Conservation (phyloP, 768 basidiomycete genomes). For the Termitomyces sp. region DNA sequence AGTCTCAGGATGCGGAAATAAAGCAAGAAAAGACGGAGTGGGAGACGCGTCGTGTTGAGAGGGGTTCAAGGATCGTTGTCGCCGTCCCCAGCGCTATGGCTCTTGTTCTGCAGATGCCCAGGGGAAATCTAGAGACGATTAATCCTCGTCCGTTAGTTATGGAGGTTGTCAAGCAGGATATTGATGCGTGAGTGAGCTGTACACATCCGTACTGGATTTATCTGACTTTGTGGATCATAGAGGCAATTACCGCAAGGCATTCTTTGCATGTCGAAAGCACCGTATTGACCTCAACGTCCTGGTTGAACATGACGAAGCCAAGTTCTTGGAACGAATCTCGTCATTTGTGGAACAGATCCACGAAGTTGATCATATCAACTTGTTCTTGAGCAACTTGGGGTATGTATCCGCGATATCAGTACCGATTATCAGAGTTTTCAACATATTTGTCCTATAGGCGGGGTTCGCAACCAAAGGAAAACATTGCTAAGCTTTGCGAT, state of each 20-base stretch:
- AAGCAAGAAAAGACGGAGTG: conserved; percentile 32
- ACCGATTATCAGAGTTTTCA: background rate
- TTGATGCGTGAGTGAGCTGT: conserved; percentile 53
- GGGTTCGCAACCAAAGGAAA: conserved; percentile 50
- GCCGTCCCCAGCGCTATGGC: conserved; percentile 85
- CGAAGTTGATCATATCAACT: conserved; percentile 88
- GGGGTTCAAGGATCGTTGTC: conserved; percentile 85
- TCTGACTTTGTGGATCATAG: conserved; percentile 28
- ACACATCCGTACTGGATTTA: background rate
- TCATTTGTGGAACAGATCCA: conserved; percentile 79
- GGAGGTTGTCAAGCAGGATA: conserved; percentile 71
- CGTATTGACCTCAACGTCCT: conserved; percentile 86
- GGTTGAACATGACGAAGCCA: conserved; percentile 71
- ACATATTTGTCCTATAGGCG: conserved; percentile 35
- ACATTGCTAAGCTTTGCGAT: conserved; percentile 70
- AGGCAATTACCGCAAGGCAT: conserved; percentile 78
- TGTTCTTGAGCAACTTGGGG: conserved; percentile 87
- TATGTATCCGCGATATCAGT: conserved; percentile 25
- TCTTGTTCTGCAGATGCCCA: conserved; percentile 93
- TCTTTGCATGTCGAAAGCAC: conserved; percentile 88
- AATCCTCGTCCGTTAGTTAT: conserved; percentile 90
- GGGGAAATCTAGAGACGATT: conserved; percentile 95
- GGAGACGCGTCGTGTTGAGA: conserved; percentile 78
- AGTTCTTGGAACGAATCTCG: conserved; percentile 57
- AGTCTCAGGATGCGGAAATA: conserved; percentile 19